Evolutionary conservation across 257 asterid genomes (phyloP).

Genomic region (Rehmannia glutinosa): DNA sequence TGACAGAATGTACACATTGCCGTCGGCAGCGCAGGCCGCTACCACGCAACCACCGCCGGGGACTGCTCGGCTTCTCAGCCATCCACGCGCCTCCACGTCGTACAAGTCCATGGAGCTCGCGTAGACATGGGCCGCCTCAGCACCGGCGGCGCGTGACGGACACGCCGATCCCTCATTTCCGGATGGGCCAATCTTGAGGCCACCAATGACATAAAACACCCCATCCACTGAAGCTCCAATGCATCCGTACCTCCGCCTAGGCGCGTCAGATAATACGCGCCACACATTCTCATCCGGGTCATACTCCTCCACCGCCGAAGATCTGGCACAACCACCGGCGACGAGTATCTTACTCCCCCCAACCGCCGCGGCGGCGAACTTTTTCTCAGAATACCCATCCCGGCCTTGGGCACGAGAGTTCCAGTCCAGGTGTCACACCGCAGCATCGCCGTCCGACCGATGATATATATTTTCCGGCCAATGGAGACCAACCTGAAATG

Average conservation of each 20-base stretch:
- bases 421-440: conserved; percentile 91
- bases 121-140: conserved; percentile 51
- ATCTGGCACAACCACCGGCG: conserved; percentile 65
- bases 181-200: conserved; percentile 53
- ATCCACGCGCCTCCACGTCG: conserved; percentile 54
- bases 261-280: conserved; percentile 58
- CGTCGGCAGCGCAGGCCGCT: conserved; percentile 68
- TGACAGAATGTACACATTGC: conserved; percentile 51
- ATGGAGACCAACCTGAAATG: conserved; percentile 51
- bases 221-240: conserved; percentile 76
- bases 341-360: conserved; percentile 60
- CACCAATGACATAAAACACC: conserved; percentile 67
- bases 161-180: conserved; percentile 19
- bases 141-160: conserved; percentile 33
- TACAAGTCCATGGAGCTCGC: conserved; percentile 83
- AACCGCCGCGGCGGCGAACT: conserved; percentile 72
- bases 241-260: conserved; percentile 75
- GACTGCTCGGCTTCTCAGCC: conserved; percentile 68
- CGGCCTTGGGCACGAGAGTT: conserved; percentile 49
- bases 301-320: conserved; percentile 75
- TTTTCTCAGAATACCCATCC: conserved; percentile 53
- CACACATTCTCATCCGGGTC: conserved; percentile 59
- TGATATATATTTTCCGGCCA: conserved; percentile 66
- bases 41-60: conserved; percentile 90
- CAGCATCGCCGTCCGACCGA: conserved; percentile 66